Base-by-base conservation (phyloP, 768 basidiomycete genomes). In the Baorangia bicolor region DNA sequence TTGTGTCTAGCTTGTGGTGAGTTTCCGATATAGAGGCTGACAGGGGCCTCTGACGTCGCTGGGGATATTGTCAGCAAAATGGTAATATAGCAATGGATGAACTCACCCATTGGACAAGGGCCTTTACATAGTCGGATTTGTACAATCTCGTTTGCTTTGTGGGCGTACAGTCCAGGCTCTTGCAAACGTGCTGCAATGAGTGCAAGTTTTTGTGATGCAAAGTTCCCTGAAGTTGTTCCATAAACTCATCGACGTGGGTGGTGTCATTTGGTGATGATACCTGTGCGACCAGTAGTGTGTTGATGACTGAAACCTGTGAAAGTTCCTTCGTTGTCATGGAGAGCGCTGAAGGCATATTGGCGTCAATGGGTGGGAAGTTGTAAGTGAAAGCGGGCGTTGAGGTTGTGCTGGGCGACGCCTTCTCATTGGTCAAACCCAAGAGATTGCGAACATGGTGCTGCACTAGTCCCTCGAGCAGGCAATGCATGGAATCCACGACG, bases 401-500 rank as follows among this genome's bases (percentile, higher is more conserved):
- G 8, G 20, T 13, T 2, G n/a, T 21, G 11, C 11, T 13, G 5
- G 38, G 21, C 11, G 49, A n/a, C n/a, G 12, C 33, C 13, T 46
- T 47, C 4, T 48, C 41, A 0, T 11, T 55, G 1, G 51, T 60
- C 20, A 64, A n/a, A 9, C 59, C 45, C 4, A 62, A 30, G 25
- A 55, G 37, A 1, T 31, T 49, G 1, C 25, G 39, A 3, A 37
- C 5, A 21, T 63, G 63, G 27, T 40, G 23, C 30, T 58, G 35
- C 0, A 49, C 54, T 10, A 55, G 49, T 3, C 61, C 61, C 37
- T 66, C 35, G 1, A 69, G 55, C 9, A 73, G 30, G 25, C 49
- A 60, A 23, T 73, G 71, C 70, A 73, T 73, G 2, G 59, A 39
- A 40, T 73, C 63, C 1, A 68, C 50, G 0, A 69, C 57, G 1